Evolutionary conservation across 257 asterid genomes (phyloP).

Genomic region (Cordia subcordata): DNA sequence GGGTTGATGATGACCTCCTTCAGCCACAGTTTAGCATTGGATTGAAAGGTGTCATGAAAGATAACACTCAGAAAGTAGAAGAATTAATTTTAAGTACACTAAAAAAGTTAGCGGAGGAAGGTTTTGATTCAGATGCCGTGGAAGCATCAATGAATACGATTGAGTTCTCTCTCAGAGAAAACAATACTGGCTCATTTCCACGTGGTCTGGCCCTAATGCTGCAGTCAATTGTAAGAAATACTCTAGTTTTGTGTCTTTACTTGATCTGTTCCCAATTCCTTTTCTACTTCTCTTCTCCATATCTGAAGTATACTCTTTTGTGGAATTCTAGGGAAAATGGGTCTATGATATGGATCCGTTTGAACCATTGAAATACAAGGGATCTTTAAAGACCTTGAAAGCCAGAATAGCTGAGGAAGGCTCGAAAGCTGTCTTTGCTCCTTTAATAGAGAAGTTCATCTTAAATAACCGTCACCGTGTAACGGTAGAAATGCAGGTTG

Average conservation of each 20-base stretch:
- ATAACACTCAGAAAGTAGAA: constrained; percentile 69
- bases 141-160: constrained; percentile 99
- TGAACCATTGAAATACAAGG: constrained; percentile 86
- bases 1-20: constrained; percentile 93
- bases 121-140: constrained; percentile 87
- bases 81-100: constrained; percentile 61
- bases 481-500: constrained; percentile 94
- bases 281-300: constrained; percentile 3
- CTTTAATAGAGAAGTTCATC: constrained; percentile 72
- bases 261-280: constrained; percentile 5
- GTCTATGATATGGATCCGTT: constrained; percentile 94
- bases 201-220: constrained; percentile 98
- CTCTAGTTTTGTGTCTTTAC: constrained; percentile 15
- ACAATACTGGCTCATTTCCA: constrained; percentile 97
- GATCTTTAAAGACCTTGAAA: constrained; percentile 78
- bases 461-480: constrained; percentile 78
- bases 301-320: constrained; percentile 14
- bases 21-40: constrained; percentile 98
- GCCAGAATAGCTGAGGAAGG: constrained; percentile 88
- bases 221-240: constrained; percentile 68
- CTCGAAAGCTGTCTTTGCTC: constrained; percentile 91
- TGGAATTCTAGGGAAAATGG: constrained; percentile 78
- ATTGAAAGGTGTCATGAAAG: constrained; percentile 89
- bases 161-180: constrained; percentile 96
- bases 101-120: constrained; percentile 70